phyloP scores from a whole-genome alignment of 1,284 basidiomycete genomes.

The Cutaneotrichosporon dermatis region DNA sequence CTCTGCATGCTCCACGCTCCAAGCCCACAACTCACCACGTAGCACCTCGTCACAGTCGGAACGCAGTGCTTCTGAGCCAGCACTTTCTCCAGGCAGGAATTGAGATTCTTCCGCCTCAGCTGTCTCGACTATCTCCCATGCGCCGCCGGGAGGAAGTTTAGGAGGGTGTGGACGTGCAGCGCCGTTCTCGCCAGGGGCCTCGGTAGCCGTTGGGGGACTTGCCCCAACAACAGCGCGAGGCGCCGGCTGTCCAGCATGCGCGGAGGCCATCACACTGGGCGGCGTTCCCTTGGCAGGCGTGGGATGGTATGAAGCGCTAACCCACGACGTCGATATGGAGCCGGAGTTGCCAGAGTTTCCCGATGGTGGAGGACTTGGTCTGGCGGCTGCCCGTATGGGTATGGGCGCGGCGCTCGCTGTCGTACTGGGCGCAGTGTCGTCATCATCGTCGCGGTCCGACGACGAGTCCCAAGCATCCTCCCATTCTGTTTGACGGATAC shows the following conservation, averaged over 20 bases:
- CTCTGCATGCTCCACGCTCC: too few species aligned
- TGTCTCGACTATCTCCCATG: conserved; percentile 46
- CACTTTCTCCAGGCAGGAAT: neutral
- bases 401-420: conserved; percentile 11
- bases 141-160: conserved; percentile 39
- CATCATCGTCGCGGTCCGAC: conserved; percentile 65
- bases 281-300: conserved; percentile 33
- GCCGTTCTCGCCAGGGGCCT: neutral
- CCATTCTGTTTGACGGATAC: conserved; percentile 51
- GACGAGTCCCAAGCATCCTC: conserved; percentile 87
- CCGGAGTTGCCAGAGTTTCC: neutral
- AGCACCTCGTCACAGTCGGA: conserved; percentile 67
- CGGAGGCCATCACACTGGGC: neutral
- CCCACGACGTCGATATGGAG: conserved; percentile 35
- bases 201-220: neutral
- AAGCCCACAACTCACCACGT: conserved; percentile 54
- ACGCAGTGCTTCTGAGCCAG: conserved; percentile 55
- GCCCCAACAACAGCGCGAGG: conserved; percentile 1
- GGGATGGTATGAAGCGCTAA: conserved; percentile 27
- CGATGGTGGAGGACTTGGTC: neutral
- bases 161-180: neutral
- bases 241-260: neutral
- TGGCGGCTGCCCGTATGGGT: conserved; percentile 5
- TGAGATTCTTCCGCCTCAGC: conserved; percentile 22
- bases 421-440: conserved; percentile 5